Evolutionary conservation across 257 asterid species (phyloP), one percentile per base, ranked within the genome.

Genomic region (Dorcoceras hygrometricum): DNA sequence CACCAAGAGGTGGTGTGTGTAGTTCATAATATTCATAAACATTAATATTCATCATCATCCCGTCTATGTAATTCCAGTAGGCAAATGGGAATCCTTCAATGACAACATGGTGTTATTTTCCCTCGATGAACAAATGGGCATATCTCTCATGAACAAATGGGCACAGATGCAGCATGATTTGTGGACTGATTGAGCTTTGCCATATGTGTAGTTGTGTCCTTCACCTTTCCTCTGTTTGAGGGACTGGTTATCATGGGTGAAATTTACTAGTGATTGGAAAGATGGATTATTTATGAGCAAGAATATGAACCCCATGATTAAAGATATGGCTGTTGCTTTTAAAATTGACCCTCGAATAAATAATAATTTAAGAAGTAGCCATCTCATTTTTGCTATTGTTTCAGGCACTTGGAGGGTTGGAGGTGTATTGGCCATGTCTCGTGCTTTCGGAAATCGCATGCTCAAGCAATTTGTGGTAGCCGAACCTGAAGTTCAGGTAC

Each of bases 381-480:
- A 57, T 14, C 31, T 23, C 19, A 20, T 4, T 62, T 27, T 66
- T 36, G 23, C 26, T 57, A 57, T 53, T 34, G 8, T 39, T 39
- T 68, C 78, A 94, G 99, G 99, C 70, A 94, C 99, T 64, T 94
- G 99, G 99, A 88, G 99, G 77, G 99, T 94, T 73, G 99, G 97
- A 71, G 96, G 99, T 69, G 96, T 94, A 68, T 75, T 94, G 82
- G 97, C 99, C 61, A 94, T 94, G 99, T 94, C 99, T 50, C 99
- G 99, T 79, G 99, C 99, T 68, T 94, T 94, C 73, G 99, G 99
- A 48, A 94, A 90, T 71, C 99, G 96, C 68, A 83, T 90, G 97
- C 88, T 94, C 77, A 94, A 94, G 78, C 99, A 88, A 70, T 90
- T 78, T 69, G 97, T 94, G 29, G 91, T 94, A 62, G 97, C 97